Evolutionary conservation across 2,329 filamentous ascomycete species (phyloP).

Genomic region (Colletotrichum lini): DNA sequence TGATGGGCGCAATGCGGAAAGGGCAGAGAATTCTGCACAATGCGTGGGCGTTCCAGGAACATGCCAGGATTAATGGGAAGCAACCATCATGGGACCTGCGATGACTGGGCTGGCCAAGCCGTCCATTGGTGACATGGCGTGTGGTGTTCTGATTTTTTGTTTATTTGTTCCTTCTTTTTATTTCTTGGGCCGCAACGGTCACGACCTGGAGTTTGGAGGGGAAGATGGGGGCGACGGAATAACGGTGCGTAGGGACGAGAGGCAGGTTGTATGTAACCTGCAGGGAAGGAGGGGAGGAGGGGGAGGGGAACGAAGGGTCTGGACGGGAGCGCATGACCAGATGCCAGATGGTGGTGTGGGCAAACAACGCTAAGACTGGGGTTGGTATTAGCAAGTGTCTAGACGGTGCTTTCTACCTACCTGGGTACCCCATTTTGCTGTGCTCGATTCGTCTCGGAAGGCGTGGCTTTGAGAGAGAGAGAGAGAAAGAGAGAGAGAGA

Average conservation of each 20-base stretch:
- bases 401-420: background rate
- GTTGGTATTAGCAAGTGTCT: background rate
- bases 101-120: constrained; percentile 23
- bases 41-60: constrained; percentile 28
- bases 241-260: background rate
- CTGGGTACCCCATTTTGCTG: background rate
- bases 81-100: constrained; percentile 35
- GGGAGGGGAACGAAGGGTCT: constrained; percentile 4
- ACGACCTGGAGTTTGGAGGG: constrained; percentile 14
- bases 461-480: too few species aligned
- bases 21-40: constrained; percentile 7
- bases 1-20: constrained; percentile 5
- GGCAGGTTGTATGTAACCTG: background rate
- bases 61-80: constrained; percentile 32
- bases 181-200: background rate
- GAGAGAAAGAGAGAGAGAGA: too few species aligned
- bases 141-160: constrained; percentile 15
- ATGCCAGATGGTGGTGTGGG: constrained; percentile 21
- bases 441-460: background rate
- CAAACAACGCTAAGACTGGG: background rate
- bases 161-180: background rate
- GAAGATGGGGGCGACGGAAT: background rate
- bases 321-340: constrained; percentile 11
- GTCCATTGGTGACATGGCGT: constrained; percentile 34
- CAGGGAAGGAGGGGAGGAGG: constrained; percentile 3